Conservation (phyloP, 225 moss, liverwort and hornwort species). For the Physcomitrium patens region DNA sequence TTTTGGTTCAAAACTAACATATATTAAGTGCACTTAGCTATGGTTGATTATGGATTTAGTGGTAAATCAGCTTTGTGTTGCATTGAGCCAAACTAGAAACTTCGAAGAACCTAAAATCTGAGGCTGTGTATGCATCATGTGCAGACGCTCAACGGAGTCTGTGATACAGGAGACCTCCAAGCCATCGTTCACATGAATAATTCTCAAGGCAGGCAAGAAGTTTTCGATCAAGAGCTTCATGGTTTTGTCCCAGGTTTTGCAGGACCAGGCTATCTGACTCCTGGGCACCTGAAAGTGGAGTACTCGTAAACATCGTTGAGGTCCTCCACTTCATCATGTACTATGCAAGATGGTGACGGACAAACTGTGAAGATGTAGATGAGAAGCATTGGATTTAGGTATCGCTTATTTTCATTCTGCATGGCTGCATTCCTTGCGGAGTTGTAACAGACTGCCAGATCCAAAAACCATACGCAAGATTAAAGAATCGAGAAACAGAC, state of each 20-base stretch:
- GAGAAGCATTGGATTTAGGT: neutral
- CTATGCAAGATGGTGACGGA: constrained; percentile 21
- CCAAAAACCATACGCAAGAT: constrained; percentile 31
- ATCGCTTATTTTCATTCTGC: constrained; percentile 1
- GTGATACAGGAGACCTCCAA: constrained; percentile 77
- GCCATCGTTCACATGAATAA: constrained; percentile 77
- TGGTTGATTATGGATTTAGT: neutral
- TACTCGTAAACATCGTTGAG: constrained; percentile 26
- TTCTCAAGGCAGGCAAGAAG: constrained; percentile 49
- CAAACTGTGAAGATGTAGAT: neutral
- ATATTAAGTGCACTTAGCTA: neutral
- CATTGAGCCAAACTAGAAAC: neutral
- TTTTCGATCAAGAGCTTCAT: constrained; percentile 35
- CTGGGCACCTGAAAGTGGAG: constrained; percentile 47
- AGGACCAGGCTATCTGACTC: constrained; percentile 39
- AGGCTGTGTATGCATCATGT: neutral
- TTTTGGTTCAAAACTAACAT: neutral
- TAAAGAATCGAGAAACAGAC: constrained; percentile 14
- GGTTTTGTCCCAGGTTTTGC: constrained; percentile 37
- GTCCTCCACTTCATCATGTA: constrained; percentile 4
- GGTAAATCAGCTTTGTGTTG: neutral
- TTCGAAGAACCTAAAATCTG: neutral
- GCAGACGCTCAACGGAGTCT: constrained; percentile 50
- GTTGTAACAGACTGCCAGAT: constrained; percentile 14
- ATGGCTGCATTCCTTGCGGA: neutral